Percentiles rank a stretch among this genome's conserved stretches.
Conservation (phyloP, 805 yeast species). For the Limtongia smithiae region DNA sequence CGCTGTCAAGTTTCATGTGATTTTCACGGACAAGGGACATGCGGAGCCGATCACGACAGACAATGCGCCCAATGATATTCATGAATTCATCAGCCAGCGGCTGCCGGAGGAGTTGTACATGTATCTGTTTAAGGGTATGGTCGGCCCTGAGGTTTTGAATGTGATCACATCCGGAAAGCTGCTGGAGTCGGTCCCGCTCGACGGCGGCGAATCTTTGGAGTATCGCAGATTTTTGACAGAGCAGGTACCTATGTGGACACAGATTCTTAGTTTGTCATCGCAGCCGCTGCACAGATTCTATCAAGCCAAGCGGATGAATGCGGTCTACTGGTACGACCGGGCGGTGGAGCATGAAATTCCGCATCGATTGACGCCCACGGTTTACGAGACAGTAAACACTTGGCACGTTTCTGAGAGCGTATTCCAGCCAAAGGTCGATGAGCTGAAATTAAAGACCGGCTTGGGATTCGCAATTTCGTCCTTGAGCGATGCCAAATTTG, state of each 20-base stretch:
- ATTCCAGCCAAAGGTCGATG: constrained; percentile 32
- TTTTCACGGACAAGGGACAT: constrained; percentile 62
- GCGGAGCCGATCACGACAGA: constrained; percentile 57
- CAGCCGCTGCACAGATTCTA: constrained; percentile 76
- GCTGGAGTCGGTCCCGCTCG: constrained; percentile 23
- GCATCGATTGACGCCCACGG: constrained; percentile 54
- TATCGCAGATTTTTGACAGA: constrained; percentile 48
- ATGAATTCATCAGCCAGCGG: constrained; percentile 76
- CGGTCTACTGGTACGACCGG: constrained; percentile 54
- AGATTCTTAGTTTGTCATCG: constrained; percentile 63
- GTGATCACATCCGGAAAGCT: constrained; percentile 57
- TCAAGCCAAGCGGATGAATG: constrained; percentile 49
- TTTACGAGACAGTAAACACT: constrained; percentile 43
- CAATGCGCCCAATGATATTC: constrained; percentile 70
- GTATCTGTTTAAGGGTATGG: constrained; percentile 74
- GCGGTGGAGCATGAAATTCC: constrained; percentile 42
- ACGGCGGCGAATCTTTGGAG: constrained; percentile 47
- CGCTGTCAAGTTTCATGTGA: constrained; percentile 68
- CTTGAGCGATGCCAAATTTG: constrained; percentile 37
- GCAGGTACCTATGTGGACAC: constrained; percentile 50
- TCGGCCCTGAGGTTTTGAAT: constrained; percentile 60
- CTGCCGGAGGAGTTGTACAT: constrained; percentile 82
- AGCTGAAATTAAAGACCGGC: constrained; percentile 23
- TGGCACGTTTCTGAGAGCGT: constrained; percentile 32
- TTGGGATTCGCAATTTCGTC: constrained; percentile 37